phyloP scores from a whole-genome alignment of 2,329 filamentous ascomycete species.

The Pseudogymnoascus sp. region DNA sequence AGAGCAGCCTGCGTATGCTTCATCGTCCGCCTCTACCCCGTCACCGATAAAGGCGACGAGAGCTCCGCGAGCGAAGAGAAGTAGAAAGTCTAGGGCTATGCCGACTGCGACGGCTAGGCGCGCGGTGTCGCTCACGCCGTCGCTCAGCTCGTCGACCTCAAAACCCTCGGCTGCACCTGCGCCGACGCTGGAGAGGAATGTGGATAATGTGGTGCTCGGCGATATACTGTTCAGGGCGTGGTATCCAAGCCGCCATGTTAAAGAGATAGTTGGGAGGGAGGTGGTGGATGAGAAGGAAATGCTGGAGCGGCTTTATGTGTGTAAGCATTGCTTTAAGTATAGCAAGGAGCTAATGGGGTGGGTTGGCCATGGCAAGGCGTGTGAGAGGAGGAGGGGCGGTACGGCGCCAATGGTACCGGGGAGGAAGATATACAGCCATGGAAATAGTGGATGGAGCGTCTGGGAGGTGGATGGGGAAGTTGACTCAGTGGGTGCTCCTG shows the following conservation, averaged over 20 bases:
- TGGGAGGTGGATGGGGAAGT: constrained; percentile 90
- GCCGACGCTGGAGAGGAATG: constrained; percentile 54
- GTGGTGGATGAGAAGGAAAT: constrained; percentile 25
- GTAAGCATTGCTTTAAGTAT: constrained; percentile 92
- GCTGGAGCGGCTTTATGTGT: constrained; percentile 72
- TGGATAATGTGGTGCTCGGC: constrained; percentile 79
- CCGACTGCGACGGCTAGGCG: constrained; percentile 4
- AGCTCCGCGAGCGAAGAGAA: background rate
- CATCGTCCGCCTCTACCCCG: background rate
- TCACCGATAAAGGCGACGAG: background rate
- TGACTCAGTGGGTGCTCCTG: constrained; percentile 51
- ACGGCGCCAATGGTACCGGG: constrained; percentile 48
- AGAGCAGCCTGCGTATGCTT: background rate
- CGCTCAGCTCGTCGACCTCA: constrained; percentile 3
- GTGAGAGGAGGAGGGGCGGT: constrained; percentile 34
- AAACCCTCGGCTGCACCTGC: background rate
- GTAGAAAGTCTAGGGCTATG: background rate
- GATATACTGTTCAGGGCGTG: constrained; percentile 78
- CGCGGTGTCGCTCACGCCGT: constrained; percentile 3
- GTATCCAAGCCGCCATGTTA: constrained; percentile 88
- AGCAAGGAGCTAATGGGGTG: constrained; percentile 54
- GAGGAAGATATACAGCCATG: constrained; percentile 61
- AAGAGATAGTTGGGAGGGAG: constrained; percentile 52
- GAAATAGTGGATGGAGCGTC: constrained; percentile 68
- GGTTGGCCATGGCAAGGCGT: constrained; percentile 50